A percentile compares a stretch with the other conserved stretches of the same genome.
Conservation (phyloP, 2,329 filamentous ascomycete species). For the Epichloe scottii region DNA sequence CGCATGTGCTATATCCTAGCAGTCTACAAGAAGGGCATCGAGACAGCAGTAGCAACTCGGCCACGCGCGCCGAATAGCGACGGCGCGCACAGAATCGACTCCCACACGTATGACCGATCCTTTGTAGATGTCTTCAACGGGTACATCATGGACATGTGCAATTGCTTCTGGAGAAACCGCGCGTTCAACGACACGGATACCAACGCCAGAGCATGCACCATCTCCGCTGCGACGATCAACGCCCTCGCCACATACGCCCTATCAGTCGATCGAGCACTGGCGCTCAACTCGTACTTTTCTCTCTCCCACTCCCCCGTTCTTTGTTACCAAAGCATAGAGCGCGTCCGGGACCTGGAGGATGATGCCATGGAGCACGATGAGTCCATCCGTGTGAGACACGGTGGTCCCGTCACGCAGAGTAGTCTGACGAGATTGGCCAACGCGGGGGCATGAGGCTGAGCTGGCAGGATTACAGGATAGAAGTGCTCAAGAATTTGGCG, state of each 20-base stretch:
- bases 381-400: constrained; percentile 38
- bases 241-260: constrained; percentile 35
- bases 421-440: constrained; percentile 50
- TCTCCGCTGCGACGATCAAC: constrained; percentile 31
- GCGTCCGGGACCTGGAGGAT: constrained; percentile 46
- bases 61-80: constrained; percentile 11
- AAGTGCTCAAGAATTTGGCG: constrained; percentile 58
- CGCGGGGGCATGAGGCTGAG: constrained; percentile 49
- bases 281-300: constrained; percentile 39
- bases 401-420: constrained; percentile 57
- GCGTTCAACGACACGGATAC: constrained; percentile 55
- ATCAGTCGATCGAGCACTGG: constrained; percentile 32
- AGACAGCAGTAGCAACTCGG: constrained; percentile 40
- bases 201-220: constrained; percentile 45
- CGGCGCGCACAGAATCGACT: constrained; percentile 16
- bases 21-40: constrained; percentile 62
- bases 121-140: constrained; percentile 66
- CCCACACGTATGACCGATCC: constrained; percentile 38
- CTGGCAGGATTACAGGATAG: constrained; percentile 65
- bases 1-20: constrained; percentile 59
- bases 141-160: constrained; percentile 78
- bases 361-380: constrained; percentile 29
- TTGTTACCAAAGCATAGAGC: constrained; percentile 40
- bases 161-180: constrained; percentile 65
- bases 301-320: constrained; percentile 47